Conservation (phyloP, 2,329 filamentous ascomycete species). For the Bipolaris zeicola region DNA sequence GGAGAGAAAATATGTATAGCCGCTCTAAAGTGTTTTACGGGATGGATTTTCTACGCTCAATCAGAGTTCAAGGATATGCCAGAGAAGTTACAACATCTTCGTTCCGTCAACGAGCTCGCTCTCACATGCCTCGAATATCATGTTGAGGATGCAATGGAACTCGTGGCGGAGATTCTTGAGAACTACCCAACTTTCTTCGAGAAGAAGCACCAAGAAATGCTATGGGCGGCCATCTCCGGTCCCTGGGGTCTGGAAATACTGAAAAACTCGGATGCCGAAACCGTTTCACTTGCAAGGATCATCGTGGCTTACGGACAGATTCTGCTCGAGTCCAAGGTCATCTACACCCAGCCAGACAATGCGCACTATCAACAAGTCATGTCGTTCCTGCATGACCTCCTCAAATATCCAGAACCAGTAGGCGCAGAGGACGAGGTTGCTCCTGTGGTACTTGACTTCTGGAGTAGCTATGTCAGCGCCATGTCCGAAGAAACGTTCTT, state of each 20-base stretch:
- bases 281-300: conserved; percentile 42
- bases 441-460: conserved; percentile 77
- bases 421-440: conserved; percentile 77
- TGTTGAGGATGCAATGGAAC: conserved; percentile 51
- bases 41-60: conserved; percentile 77
- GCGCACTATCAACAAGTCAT: conserved; percentile 44
- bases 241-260: conserved; percentile 46
- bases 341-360: conserved; percentile 57
- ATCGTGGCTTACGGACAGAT: conserved; percentile 46
- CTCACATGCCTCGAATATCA: conserved; percentile 66
- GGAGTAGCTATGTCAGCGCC: conserved; percentile 76
- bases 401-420: conserved; percentile 69
- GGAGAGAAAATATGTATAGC: conserved; percentile 44
- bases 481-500: conserved; percentile 60
- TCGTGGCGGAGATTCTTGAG: conserved; percentile 44
- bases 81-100: conserved; percentile 64
- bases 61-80: conserved; percentile 64
- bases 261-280: conserved; percentile 43
- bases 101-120: conserved; percentile 63
- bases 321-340: conserved; percentile 38
- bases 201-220: conserved; percentile 36
- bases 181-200: conserved; percentile 45
- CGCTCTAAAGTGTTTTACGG: conserved; percentile 47
- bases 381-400: conserved; percentile 65
- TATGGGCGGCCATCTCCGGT: conserved; percentile 43